Conservation (phyloP, 2,329 filamentous ascomycete species). For the Diaporthe citrichinensis region DNA sequence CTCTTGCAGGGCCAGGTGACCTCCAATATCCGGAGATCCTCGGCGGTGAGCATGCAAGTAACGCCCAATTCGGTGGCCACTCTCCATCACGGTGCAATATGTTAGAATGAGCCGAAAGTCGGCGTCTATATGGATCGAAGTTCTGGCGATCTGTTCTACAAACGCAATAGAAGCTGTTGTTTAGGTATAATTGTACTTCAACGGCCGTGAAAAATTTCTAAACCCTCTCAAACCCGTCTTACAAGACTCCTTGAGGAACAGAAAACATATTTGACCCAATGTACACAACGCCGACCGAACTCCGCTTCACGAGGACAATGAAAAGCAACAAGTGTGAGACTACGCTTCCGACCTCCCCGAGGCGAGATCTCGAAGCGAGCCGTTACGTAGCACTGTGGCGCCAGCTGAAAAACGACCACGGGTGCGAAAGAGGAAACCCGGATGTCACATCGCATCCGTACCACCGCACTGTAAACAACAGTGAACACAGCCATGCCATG, state of each 20-base stretch:
- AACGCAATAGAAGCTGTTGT: too few relatives aligned
- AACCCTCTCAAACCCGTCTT: neutral
- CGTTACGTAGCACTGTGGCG: slow-evolving; percentile 4
- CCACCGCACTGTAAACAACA: neutral
- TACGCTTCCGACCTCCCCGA: neutral
- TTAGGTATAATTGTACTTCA: neutral
- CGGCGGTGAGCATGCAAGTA: neutral
- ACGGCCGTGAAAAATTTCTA: neutral
- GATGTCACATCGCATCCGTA: neutral
- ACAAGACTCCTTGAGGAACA: neutral
- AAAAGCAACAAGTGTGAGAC: neutral
- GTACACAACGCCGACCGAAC: neutral
- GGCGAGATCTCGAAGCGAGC: neutral
- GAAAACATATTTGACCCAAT: neutral
- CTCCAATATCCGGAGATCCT: neutral
- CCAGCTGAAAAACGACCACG: neutral
- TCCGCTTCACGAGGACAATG: neutral
- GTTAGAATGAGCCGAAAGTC: neutral
- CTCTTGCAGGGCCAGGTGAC: slow-evolving; percentile 1
- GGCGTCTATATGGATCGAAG: neutral
- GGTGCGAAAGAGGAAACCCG: neutral
- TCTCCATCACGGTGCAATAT: too few relatives aligned
- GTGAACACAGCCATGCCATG: neutral
- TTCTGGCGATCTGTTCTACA: neutral
- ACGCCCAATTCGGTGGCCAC: neutral